These are phyloP conservation scores for Aspergillus sp. DNA, from an alignment of 2,329 filamentous ascomycete species.

Conservation along the genomic window DNA sequence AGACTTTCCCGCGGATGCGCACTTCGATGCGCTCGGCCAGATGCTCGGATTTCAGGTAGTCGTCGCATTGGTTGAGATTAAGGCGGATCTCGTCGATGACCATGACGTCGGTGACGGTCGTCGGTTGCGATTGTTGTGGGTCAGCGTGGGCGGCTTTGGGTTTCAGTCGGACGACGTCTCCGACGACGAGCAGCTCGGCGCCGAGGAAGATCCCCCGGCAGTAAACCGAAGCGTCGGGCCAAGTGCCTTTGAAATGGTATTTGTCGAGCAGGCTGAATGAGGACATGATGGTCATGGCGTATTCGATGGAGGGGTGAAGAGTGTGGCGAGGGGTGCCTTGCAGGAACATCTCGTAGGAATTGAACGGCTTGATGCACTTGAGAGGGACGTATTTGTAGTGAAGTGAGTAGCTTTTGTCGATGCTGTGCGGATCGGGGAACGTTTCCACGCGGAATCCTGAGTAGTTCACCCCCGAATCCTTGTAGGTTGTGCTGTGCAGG, in stretches of 20 bases:
- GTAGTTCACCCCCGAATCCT: conserved; percentile 46
- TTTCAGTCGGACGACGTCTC: conserved; percentile 55
- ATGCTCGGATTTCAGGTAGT: conserved; percentile 46
- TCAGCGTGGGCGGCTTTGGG: conserved; percentile 26
- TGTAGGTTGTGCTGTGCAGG: conserved; percentile 41
- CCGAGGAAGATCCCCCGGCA: conserved; percentile 58
- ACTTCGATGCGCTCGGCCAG: conserved; percentile 49
- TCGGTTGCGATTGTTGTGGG: conserved; percentile 3
- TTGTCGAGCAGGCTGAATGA: conserved; percentile 55
- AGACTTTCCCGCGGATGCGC: conserved; percentile 52
- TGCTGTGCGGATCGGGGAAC: conserved; percentile 51
- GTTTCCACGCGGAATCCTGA: conserved; percentile 60
- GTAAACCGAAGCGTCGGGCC: conserved; percentile 55
- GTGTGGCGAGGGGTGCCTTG: conserved; percentile 38
- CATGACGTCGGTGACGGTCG: conserved; percentile 51
- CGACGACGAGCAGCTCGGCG: conserved; percentile 53
- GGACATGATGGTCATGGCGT: conserved; percentile 55
- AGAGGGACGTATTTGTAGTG: conserved; percentile 57
- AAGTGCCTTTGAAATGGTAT: conserved; percentile 52
- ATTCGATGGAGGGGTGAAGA: conserved; percentile 54
- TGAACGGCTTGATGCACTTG: conserved; percentile 55
- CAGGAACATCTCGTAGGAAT: conserved; percentile 53
- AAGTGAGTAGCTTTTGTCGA: conserved; percentile 53
- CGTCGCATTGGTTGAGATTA: conserved; percentile 49
- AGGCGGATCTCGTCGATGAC: conserved; percentile 55